Evolutionary conservation across 345 rosid species (phyloP).

Genomic region (Syzygium oleosum): DNA sequence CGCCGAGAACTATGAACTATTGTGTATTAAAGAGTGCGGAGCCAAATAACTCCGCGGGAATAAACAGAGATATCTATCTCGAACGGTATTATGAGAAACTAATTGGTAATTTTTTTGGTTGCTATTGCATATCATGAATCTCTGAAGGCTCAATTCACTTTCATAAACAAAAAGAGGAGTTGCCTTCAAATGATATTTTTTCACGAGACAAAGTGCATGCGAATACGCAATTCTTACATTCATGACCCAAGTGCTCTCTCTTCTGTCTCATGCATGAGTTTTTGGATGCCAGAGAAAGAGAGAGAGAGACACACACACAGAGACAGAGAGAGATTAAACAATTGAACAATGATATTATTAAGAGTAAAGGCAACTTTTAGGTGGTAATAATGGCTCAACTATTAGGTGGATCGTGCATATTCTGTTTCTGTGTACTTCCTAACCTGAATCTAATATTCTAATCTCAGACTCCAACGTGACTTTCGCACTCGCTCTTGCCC

Average conservation of each 20-base stretch:
- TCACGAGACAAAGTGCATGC: background rate
- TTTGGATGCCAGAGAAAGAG: background rate
- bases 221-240: background rate
- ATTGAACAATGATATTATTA: background rate
- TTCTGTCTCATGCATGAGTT: background rate
- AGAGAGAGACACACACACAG: background rate
- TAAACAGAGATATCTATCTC: background rate
- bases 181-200: background rate
- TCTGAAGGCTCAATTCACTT: background rate
- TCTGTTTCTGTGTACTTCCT: background rate
- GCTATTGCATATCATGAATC: background rate
- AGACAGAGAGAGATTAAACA: background rate
- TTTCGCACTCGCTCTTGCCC: background rate
- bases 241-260: background rate
- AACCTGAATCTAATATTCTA: background rate
- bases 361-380: constrained; percentile 1
- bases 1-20: background rate
- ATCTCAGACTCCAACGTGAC: background rate
- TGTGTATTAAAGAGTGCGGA: background rate
- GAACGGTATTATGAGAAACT: background rate
- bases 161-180: background rate
- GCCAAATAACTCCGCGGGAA: background rate
- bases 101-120: background rate
- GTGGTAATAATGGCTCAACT: constrained; percentile 11
- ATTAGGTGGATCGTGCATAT: background rate